Conservation (phyloP, 2,329 filamentous ascomycete genomes). For the Aspergillus sp. region DNA sequence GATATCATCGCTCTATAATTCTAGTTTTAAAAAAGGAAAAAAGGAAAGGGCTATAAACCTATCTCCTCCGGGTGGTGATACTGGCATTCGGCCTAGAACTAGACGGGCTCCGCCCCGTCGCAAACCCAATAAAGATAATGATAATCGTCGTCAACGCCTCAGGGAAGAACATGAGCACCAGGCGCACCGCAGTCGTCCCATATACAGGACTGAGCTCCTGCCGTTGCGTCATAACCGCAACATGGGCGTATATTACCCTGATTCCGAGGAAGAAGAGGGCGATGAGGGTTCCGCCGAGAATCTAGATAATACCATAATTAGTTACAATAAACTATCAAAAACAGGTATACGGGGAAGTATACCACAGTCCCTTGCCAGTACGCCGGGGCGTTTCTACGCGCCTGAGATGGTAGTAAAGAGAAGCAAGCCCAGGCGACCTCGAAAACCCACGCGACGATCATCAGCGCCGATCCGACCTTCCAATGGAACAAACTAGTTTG, state of each 20-base stretch:
- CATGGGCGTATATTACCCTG: constrained; percentile 25
- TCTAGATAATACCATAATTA: not conserved
- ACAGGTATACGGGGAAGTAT: not conserved
- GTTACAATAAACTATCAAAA: too few relatives aligned
- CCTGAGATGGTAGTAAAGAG: not conserved
- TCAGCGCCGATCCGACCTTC: constrained; percentile 8
- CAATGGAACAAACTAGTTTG: not conserved
- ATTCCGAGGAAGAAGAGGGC: constrained; percentile 24
- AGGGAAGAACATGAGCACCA: constrained; percentile 28
- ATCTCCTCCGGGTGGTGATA: not conserved
- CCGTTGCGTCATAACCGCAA: constrained; percentile 20
- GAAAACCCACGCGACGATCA: constrained; percentile 9
- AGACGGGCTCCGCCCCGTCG: constrained; percentile 14
- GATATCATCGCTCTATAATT: too few relatives aligned
- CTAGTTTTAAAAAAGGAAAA: too few relatives aligned
- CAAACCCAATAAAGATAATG: constrained; percentile 23
- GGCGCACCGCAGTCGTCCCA: constrained; percentile 21
- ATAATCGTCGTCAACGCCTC: constrained; percentile 22
- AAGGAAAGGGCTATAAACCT: not conserved
- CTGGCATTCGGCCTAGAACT: not conserved
- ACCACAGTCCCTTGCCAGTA: constrained; percentile 8
- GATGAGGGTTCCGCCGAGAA: constrained; percentile 4
- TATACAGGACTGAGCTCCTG: constrained; percentile 21
- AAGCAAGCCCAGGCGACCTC: constrained; percentile 6
- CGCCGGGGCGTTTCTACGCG: not conserved